Evolutionary conservation across 1,284 basidiomycete genomes (phyloP).

Genomic region (Butyriboletus appendiculatus): DNA sequence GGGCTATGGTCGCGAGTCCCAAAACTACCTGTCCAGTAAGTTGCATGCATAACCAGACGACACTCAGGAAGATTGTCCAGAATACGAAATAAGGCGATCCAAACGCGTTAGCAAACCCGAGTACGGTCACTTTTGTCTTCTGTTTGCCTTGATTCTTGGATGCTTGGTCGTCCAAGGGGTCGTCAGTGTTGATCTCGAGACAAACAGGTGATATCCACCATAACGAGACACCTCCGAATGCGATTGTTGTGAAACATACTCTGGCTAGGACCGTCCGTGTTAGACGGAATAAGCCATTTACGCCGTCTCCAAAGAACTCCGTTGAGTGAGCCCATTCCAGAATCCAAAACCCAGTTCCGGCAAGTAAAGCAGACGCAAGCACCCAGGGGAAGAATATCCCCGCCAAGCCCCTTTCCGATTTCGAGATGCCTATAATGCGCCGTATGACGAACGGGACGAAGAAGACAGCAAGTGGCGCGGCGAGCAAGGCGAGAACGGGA

Average conservation of each 20-base stretch:
- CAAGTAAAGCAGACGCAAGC: conserved; percentile 58
- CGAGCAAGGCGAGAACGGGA: conserved; percentile 55
- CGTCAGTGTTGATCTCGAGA: conserved; percentile 54
- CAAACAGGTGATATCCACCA: conserved; percentile 78
- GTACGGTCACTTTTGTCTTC: conserved; percentile 60
- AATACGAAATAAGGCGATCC: conserved; percentile 89
- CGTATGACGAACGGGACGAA: conserved; percentile 61
- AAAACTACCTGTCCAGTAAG: conserved; percentile 84
- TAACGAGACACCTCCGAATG: conserved; percentile 56
- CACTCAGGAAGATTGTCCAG: conserved; percentile 63
- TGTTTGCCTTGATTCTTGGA: background rate
- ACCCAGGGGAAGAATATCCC: conserved; percentile 60
- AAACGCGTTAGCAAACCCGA: conserved; percentile 90
- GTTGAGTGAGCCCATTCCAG: conserved; percentile 77
- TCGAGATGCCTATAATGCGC: conserved; percentile 63
- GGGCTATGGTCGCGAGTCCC: conserved; percentile 58
- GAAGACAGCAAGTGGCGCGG: conserved; percentile 33
- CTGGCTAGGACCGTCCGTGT: conserved; percentile 66
- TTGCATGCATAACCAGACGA: conserved; percentile 66
- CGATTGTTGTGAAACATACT: conserved; percentile 49
- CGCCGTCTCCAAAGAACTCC: conserved; percentile 39
- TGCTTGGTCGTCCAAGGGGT: conserved; percentile 11
- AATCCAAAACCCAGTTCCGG: conserved; percentile 71
- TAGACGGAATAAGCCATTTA: conserved; percentile 44
- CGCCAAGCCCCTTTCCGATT: conserved; percentile 75